Percentiles rank a stretch among this genome's conserved stretches.
Evolutionary conservation across 2,329 filamentous ascomycete genomes (phyloP).

Genomic region (Phaeophleospora eucalypticola): DNA sequence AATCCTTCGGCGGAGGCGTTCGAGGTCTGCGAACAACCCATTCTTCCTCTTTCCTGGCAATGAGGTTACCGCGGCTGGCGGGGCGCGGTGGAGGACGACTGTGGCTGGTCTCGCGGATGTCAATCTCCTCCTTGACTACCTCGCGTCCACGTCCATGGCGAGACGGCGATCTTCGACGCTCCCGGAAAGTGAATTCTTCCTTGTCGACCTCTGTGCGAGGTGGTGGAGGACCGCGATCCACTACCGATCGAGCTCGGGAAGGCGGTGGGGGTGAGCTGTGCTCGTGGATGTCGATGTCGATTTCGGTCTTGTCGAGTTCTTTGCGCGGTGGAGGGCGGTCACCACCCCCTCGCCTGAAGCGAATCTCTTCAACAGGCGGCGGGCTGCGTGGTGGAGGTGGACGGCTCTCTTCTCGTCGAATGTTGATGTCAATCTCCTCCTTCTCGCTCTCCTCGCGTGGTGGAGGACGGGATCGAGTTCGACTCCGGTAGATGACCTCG

Average conservation of each 20-base stretch:
- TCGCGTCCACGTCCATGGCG: slow-evolving; percentile 16
- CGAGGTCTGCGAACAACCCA: slow-evolving; percentile 35
- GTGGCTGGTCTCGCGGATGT: slow-evolving; percentile 38
- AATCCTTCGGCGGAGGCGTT: slow-evolving; percentile 35
- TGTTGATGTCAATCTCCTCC: slow-evolving; percentile 36
- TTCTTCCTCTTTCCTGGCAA: slow-evolving; percentile 34
- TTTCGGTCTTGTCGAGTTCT: slow-evolving; percentile 29
- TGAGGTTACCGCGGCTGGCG: slow-evolving; percentile 33
- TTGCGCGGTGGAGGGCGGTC: slow-evolving; percentile 24
- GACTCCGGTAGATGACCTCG: slow-evolving; percentile 38
- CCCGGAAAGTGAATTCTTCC: slow-evolving; percentile 38
- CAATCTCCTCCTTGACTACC: slow-evolving; percentile 22
- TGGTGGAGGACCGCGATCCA: slow-evolving; percentile 26
- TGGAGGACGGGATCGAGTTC: slow-evolving; percentile 34
- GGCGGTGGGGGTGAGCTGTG: slow-evolving; percentile 22
- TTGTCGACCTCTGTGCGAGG: slow-evolving; percentile 25
- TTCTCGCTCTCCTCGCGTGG: slow-evolving; percentile 27
- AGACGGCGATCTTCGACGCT: slow-evolving; percentile 24
- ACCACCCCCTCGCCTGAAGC: slow-evolving; percentile 41
- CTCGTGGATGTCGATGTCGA: slow-evolving; percentile 24
- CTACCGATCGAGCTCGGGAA: slow-evolving; percentile 12
- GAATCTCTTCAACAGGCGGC: slow-evolving; percentile 43
- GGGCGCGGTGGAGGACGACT: slow-evolving; percentile 28
- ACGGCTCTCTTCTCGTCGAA: slow-evolving; percentile 25
- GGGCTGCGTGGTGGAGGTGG: slow-evolving; percentile 32